phyloP scores from a whole-genome alignment of 2,329 filamentous ascomycete species.

The Elsinoe batatas region DNA sequence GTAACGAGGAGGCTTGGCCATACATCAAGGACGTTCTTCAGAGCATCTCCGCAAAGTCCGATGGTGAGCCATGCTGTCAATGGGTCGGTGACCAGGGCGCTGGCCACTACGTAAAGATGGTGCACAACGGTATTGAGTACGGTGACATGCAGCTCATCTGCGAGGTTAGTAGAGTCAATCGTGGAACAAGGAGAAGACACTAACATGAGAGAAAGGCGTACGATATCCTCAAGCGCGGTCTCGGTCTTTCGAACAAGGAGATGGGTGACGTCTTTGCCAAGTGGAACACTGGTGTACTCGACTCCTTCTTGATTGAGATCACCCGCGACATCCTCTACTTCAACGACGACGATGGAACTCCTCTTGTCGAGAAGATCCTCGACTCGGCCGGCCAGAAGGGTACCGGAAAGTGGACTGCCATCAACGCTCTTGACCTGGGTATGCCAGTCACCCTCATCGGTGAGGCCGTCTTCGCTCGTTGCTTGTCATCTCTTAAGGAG shows the following conservation, averaged over 20 bases:
- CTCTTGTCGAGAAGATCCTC: conserved; percentile 96
- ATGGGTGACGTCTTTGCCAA: conserved; percentile 88
- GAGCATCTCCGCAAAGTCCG: conserved; percentile 93
- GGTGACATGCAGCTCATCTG: conserved; percentile 99
- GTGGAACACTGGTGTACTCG: conserved; percentile 98
- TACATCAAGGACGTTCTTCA: conserved; percentile 99
- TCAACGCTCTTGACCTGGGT: conserved; percentile 96
- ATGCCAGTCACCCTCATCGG: conserved; percentile 98
- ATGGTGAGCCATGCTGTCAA: conserved; percentile 95
- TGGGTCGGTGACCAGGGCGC: conserved; percentile 99
- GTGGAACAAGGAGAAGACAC: background rate
- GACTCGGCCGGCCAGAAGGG: conserved; percentile 99
- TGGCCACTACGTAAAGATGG: conserved; percentile 99
- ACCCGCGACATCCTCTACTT: conserved; percentile 97
- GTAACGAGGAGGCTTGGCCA: conserved; percentile 95
- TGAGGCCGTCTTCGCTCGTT: conserved; percentile 90
- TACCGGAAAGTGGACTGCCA: conserved; percentile 99
- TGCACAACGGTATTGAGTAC: conserved; percentile 99
- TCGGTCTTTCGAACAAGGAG: conserved; percentile 82
- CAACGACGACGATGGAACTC: conserved; percentile 85
- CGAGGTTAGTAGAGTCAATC: conserved; percentile 55
- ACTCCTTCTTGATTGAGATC: conserved; percentile 99
- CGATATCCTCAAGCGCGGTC: conserved; percentile 98
- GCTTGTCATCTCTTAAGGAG: conserved; percentile 85
- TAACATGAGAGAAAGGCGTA: conserved; percentile 59